phyloP scores from a whole-genome alignment of 2,329 filamentous ascomycete species.

The Verticillium nonalfalfae region DNA sequence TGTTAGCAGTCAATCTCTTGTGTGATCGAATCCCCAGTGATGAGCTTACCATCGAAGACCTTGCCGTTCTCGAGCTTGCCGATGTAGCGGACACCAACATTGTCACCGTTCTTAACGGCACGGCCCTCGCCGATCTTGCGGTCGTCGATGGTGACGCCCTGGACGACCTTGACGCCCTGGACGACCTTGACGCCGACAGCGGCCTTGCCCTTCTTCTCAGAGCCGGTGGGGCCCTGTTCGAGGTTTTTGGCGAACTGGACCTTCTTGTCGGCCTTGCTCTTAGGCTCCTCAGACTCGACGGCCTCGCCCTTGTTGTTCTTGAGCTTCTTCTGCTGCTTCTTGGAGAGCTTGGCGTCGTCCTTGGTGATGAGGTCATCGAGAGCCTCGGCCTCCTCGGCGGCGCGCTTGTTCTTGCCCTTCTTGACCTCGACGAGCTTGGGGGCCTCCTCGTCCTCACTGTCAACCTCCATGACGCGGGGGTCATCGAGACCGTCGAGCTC shows the following conservation, averaged over 20 bases:
- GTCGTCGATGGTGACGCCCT: slow-evolving; percentile 91
- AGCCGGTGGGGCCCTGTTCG: slow-evolving; percentile 87
- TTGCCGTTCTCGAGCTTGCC: slow-evolving; percentile 94
- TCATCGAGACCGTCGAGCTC: slow-evolving; percentile 73
- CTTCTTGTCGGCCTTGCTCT: slow-evolving; percentile 76
- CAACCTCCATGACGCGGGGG: slow-evolving; percentile 78
- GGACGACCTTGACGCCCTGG: slow-evolving; percentile 71
- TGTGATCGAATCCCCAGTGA: slow-evolving; percentile 36
- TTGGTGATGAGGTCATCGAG: slow-evolving; percentile 77
- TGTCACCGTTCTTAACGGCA: slow-evolving; percentile 83
- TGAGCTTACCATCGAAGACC: slow-evolving; percentile 78
- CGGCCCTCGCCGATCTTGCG: slow-evolving; percentile 85
- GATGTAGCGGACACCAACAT: slow-evolving; percentile 93
- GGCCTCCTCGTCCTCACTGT: slow-evolving; percentile 69
- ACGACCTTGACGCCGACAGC: slow-evolving; percentile 69
- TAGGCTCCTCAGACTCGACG: slow-evolving; percentile 51
- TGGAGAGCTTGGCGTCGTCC: slow-evolving; percentile 72
- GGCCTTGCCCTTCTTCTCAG: slow-evolving; percentile 35
- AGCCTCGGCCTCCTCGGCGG: slow-evolving; percentile 64
- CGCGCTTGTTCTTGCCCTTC: slow-evolving; percentile 90
- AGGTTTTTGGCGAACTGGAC: slow-evolving; percentile 99
- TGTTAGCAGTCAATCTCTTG: neutral
- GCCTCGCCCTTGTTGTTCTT: slow-evolving; percentile 98
- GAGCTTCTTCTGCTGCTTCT: slow-evolving; percentile 96
- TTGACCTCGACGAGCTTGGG: slow-evolving; percentile 49